A percentile compares a stretch with the other conserved stretches of the same genome.
phyloP scores from a whole-genome alignment of 345 rosid species.

The Citrus trifoliata region DNA sequence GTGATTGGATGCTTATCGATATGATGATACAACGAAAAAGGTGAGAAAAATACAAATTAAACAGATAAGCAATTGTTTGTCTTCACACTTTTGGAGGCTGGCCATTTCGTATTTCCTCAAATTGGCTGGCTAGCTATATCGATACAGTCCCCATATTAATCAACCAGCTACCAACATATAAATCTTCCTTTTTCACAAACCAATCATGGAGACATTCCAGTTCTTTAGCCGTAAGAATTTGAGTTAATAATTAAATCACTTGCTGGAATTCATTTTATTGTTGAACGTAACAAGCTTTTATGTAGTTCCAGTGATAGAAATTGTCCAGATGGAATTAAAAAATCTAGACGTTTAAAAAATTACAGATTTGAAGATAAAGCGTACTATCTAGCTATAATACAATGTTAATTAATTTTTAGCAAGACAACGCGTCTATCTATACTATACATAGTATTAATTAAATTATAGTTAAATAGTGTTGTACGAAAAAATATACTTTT shows the following conservation, averaged over 20 bases:
- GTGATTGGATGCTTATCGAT: slow-evolving; percentile 22
- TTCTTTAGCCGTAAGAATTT: not conserved
- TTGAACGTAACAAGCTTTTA: no score
- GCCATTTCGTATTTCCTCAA: not conserved
- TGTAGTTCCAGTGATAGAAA: no score
- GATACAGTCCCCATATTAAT: not conserved
- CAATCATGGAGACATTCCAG: not conserved
- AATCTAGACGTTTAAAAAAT: no score
- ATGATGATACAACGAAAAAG: slow-evolving; percentile 19
- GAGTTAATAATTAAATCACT: not conserved
- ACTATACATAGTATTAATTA: no score
- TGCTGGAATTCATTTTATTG: not conserved
- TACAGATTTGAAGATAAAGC: no score
- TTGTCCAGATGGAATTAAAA: no score
- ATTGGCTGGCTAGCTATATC: not conserved
- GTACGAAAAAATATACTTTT: no score
- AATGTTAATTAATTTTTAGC: no score
- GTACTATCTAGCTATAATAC: no score
- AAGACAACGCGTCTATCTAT: no score
- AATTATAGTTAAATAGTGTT: no score
- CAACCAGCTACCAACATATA: not conserved
- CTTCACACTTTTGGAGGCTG: slow-evolving; percentile 7
- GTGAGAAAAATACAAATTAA: slow-evolving; percentile 29
- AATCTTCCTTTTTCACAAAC: not conserved
- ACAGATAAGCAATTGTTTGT: slow-evolving; percentile 33